These are phyloP conservation scores for Rosa multiflora DNA, from an alignment of 306 rosid genomes.

Conservation along the genomic window DNA sequence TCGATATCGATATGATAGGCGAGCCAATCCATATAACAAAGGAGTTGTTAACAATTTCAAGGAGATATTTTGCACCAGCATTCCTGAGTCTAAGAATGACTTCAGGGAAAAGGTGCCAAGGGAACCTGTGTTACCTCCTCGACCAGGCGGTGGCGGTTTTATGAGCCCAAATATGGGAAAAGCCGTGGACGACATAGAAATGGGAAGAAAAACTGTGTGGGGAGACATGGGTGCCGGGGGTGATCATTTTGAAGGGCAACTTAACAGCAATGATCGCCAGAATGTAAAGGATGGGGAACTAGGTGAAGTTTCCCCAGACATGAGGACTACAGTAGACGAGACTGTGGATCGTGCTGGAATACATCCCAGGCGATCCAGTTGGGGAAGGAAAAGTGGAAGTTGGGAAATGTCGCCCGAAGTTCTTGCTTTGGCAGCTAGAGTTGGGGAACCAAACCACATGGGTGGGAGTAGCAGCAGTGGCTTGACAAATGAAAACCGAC, in stretches of 20 bases:
- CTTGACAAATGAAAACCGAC: conserved; percentile 41
- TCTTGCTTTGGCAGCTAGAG: conserved; percentile 86
- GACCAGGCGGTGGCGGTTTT: conserved; percentile 72
- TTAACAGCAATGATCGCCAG: conserved; percentile 57
- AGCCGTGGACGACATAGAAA: conserved; percentile 85
- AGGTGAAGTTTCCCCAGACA: conserved; percentile 73
- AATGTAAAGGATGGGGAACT: conserved; percentile 74
- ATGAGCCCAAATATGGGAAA: conserved; percentile 94
- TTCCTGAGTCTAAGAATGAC: conserved; percentile 68
- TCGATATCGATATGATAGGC: conserved; percentile 83
- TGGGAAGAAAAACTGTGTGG: conserved; percentile 94
- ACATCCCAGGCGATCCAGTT: conserved; percentile 90
- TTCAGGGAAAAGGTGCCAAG: conserved; percentile 80
- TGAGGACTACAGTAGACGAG: conserved; percentile 71
- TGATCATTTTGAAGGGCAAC: conserved; percentile 61
- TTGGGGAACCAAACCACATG: conserved; percentile 62
- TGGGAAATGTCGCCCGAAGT: conserved; percentile 99
- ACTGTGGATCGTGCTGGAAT: conserved; percentile 54
- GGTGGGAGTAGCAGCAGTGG: conserved; percentile 65
- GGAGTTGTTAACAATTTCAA: conserved; percentile 74
- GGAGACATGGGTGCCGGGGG: conserved; percentile 69
- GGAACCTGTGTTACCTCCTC: conserved; percentile 69
- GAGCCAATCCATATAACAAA: conserved; percentile 76
- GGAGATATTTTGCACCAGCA: conserved; percentile 79
- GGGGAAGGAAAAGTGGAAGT: conserved; percentile 99